Evolutionary conservation across 192 early-diverging fungal genomes (phyloP).

Genomic region (Phlyctochytrium planicorne): DNA sequence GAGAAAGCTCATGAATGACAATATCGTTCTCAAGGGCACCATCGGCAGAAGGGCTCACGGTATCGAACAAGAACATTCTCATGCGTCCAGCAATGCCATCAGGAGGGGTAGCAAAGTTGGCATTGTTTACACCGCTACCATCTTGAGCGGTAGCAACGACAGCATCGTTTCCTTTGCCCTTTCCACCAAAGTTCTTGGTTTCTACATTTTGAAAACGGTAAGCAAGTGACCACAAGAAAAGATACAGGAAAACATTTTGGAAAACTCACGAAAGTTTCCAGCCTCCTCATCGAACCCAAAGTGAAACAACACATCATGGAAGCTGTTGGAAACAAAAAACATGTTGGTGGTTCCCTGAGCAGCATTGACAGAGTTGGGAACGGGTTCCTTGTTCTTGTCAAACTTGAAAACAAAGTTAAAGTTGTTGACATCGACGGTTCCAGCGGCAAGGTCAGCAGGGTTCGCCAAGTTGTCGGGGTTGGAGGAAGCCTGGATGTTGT

Average conservation of each 20-base stretch:
- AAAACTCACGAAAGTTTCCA: constrained; percentile 25
- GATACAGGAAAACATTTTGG: too few relatives aligned
- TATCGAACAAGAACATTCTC: constrained; percentile 54
- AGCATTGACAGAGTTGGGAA: neutral
- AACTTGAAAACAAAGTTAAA: constrained; percentile 15
- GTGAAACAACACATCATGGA: constrained; percentile 40
- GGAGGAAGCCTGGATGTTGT: constrained; percentile 22
- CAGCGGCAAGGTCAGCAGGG: neutral
- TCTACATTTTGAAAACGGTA: too few relatives aligned
- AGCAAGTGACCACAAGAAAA: too few relatives aligned
- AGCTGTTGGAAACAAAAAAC: constrained; percentile 36
- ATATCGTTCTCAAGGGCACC: constrained; percentile 52
- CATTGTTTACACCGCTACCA: constrained; percentile 47
- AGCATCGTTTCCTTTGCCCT: constrained; percentile 37
- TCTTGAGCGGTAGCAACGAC: constrained; percentile 59
- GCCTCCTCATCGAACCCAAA: constrained; percentile 22
- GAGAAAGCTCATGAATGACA: constrained; percentile 53
- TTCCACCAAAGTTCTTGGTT: constrained; percentile 24
- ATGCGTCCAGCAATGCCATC: constrained; percentile 54
- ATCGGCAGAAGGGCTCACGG: constrained; percentile 44
- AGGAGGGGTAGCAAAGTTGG: constrained; percentile 62
- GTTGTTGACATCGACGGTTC: constrained; percentile 1
- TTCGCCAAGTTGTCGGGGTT: neutral
- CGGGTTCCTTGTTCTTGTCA: constrained; percentile 15
- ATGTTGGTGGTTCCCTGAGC: constrained; percentile 31